Conservation (phyloP, 1,284 basidiomycete species). For the Ganoderma leucocontextum region DNA sequence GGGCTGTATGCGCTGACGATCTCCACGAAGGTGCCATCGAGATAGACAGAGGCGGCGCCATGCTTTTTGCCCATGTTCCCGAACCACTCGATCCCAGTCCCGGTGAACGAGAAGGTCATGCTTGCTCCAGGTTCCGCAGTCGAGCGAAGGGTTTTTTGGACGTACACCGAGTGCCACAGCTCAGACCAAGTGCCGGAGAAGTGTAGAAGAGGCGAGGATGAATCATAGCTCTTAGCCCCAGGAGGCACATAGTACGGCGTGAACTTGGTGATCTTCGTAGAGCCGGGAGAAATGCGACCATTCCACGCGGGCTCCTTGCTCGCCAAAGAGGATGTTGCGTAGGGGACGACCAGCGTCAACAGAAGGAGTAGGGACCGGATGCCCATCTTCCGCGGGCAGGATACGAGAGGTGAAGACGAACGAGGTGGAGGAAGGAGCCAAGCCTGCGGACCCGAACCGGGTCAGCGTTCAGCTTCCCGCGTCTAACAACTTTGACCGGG, state of each 20-base stretch:
- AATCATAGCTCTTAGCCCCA: conserved; percentile 76
- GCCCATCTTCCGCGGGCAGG: conserved; percentile 28
- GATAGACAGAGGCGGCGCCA: conserved; percentile 61
- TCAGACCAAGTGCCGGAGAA: conserved; percentile 69
- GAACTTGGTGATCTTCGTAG: conserved; percentile 56
- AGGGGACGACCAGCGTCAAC: conserved; percentile 38
- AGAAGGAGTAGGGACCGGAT: conserved; percentile 36
- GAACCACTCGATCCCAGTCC: conserved; percentile 81
- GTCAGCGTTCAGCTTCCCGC: neutral
- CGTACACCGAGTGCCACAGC: conserved; percentile 57
- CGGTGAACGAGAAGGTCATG: conserved; percentile 66
- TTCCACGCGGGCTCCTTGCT: conserved; percentile 66
- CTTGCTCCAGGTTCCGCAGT: conserved; percentile 60
- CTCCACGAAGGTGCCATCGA: conserved; percentile 60
- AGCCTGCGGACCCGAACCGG: neutral
- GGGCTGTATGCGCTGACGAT: conserved; percentile 57
- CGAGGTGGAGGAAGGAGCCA: conserved; percentile 5
- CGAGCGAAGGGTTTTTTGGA: conserved; percentile 59
- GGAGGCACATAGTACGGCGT: conserved; percentile 75
- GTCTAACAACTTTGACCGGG: too few species aligned
- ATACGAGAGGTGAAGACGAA: neutral
- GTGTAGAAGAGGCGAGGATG: conserved; percentile 65
- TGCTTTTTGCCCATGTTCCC: conserved; percentile 64
- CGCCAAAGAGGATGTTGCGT: conserved; percentile 27
- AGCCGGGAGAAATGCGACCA: conserved; percentile 61